A percentile compares a stretch with the other conserved stretches of the same genome.
Evolutionary conservation across 2,329 filamentous ascomycete genomes (phyloP).

Genomic region (Exophiala oligosperma): DNA sequence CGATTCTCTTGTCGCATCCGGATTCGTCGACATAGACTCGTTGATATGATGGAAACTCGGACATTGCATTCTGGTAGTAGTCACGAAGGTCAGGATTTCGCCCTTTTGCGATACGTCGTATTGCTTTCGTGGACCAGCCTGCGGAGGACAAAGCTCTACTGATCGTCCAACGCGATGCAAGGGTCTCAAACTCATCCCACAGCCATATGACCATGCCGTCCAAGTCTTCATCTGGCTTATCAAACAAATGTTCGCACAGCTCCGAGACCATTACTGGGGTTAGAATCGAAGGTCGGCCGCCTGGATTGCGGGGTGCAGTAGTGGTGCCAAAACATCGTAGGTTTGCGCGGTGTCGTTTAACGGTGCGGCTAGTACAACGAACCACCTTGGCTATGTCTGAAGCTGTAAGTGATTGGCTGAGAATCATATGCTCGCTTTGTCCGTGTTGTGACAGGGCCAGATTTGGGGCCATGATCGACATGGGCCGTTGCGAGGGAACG

Average conservation of each 20-base stretch:
- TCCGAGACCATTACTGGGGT: slow-evolving; percentile 30
- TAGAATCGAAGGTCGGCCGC: slow-evolving; percentile 28
- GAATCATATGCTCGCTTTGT: neutral
- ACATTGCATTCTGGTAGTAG: slow-evolving; percentile 28
- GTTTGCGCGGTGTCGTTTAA: neutral
- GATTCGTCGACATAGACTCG: slow-evolving; percentile 33
- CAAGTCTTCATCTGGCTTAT: slow-evolving; percentile 31
- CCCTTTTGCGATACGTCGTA: slow-evolving; percentile 30
- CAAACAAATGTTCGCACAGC: slow-evolving; percentile 30
- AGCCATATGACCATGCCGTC: slow-evolving; percentile 31
- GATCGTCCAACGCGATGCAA: slow-evolving; percentile 1
- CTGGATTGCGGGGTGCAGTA: slow-evolving; percentile 20
- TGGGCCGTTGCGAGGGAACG: neutral
- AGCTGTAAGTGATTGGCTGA: neutral
- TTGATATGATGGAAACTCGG: slow-evolving; percentile 33
- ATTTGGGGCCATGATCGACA: neutral
- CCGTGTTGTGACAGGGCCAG: neutral
- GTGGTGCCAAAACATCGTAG: neutral
- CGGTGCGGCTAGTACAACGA: neutral
- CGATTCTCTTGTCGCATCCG: slow-evolving; percentile 33
- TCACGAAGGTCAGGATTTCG: slow-evolving; percentile 37
- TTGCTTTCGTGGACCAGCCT: neutral
- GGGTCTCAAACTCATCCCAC: slow-evolving; percentile 12
- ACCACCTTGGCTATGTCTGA: neutral
- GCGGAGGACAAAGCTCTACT: slow-evolving; percentile 4